These are phyloP conservation scores for Neurospora terricola DNA, from an alignment of 495 filamentous ascomycete genomes.

Conservation along the genomic window DNA sequence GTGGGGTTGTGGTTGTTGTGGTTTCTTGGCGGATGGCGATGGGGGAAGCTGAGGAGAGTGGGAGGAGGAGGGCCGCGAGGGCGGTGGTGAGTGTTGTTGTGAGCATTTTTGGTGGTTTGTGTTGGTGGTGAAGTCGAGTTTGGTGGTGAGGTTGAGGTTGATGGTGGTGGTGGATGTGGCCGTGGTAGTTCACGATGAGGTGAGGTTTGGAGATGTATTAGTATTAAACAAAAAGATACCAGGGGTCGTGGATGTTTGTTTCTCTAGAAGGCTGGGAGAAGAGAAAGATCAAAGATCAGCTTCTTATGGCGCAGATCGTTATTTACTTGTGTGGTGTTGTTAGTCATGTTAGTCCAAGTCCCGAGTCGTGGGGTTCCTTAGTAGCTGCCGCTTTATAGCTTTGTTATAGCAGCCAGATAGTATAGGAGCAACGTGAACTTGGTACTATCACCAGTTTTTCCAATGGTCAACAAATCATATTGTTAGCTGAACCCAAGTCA, in stretches of 20 bases:
- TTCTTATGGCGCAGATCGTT: background rate
- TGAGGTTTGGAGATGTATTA: background rate
- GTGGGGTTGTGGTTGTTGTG: background rate
- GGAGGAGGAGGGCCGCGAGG: constrained; percentile 2
- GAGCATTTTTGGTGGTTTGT: background rate
- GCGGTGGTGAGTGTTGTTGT: background rate
- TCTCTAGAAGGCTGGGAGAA: background rate
- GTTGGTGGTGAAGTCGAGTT: background rate
- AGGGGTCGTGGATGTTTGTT: background rate
- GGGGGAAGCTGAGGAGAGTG: background rate
- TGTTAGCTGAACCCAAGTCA: background rate
- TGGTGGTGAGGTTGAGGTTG: background rate
- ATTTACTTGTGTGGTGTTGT: background rate
- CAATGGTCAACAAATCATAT: background rate
- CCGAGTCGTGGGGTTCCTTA: background rate
- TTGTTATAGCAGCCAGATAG: background rate
- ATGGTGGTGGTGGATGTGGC: background rate
- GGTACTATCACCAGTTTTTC: background rate
- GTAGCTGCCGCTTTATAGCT: background rate
- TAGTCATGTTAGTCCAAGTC: background rate
- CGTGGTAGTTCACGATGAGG: background rate
- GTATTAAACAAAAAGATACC: background rate
- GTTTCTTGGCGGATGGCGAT: constrained; percentile 2
- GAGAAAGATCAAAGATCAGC: background rate
- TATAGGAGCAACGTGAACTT: background rate